phyloP scores from a whole-genome alignment of 169 alveolate species.

The Miamiensis avidus region DNA sequence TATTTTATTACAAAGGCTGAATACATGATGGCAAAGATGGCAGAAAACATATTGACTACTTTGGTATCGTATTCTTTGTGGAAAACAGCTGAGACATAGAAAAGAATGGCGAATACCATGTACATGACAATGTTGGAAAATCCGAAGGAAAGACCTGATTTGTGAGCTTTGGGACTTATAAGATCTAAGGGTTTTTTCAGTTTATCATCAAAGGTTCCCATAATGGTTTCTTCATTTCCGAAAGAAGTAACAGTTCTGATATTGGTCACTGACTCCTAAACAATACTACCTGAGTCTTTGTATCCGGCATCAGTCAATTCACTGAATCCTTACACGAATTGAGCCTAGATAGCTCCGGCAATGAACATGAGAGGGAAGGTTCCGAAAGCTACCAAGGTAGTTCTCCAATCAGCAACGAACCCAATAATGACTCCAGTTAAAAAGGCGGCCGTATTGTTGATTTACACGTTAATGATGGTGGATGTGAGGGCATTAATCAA shows the following conservation, averaged over 20 bases:
- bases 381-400: slow-evolving; percentile 58
- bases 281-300: slow-evolving; percentile 66
- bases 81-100: slow-evolving; percentile 61
- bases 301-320: slow-evolving; percentile 48
- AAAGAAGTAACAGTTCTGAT: slow-evolving; percentile 77
- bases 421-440: slow-evolving; percentile 56
- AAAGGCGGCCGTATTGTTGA: slow-evolving; percentile 47
- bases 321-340: slow-evolving; percentile 40
- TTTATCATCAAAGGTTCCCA: slow-evolving; percentile 50
- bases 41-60: slow-evolving; percentile 60
- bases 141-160: slow-evolving; percentile 72
- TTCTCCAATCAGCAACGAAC: slow-evolving; percentile 53
- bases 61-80: slow-evolving; percentile 49
- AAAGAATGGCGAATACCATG: slow-evolving; percentile 57
- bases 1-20: no score
- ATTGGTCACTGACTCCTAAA: slow-evolving; percentile 76
- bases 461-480: slow-evolving; percentile 27
- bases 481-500: slow-evolving; percentile 39
- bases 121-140: slow-evolving; percentile 66
- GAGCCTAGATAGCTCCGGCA: slow-evolving; percentile 36
- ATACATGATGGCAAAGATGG: slow-evolving; percentile 53
- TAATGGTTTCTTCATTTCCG: slow-evolving; percentile 59
- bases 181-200: slow-evolving; percentile 30
- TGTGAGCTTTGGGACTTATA: slow-evolving; percentile 47
- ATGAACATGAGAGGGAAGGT: slow-evolving; percentile 50